Base-by-base conservation (phyloP, 352 stramenopile genomes). In the Phytopythium montanum region DNA sequence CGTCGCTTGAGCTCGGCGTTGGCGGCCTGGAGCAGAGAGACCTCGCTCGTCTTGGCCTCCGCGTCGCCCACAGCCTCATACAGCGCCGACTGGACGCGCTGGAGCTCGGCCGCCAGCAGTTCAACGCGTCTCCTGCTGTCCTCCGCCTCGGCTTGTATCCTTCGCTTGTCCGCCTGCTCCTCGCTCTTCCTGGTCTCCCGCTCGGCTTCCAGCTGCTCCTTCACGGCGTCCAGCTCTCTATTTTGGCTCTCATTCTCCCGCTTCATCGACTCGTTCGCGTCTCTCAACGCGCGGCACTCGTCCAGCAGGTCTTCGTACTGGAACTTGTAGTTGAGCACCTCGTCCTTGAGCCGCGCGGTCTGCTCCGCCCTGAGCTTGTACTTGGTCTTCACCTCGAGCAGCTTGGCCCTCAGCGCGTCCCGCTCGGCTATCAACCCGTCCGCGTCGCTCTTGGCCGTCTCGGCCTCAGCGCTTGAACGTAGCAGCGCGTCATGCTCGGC, bases 1-100 rank as follows among this genome's bases (percentile, higher is more conserved):
- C 75, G 48, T 14, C 68, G 42, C 14, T 69, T 56, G 4, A 90
- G 59, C 46, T 81, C 65, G 48, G 75, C 65, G 42, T 79, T 76
- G 46, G 55, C 65, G 5, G 55, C 50, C 16, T 61, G 38, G 18
- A 71, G 34, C 13, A 29, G 28, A n/a, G 61, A 28, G 23, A 85
- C 48, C 55, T 67, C 63, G 61, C 72, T 79, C 12, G 68, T 64
- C 56, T 81, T 77, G 19, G 74, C 64, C 0, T 50, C 70, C 16
- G 69, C 68, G 1, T 64, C 51, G 46, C 72, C 70, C 39, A 63
- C 64, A 5, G 62, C 28, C 6, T 51, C 33, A 23, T n/a, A 3
- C 60, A 67, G 26, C 29, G 64, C 23, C 19, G 44, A 49, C 4
- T 73, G 62, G 6, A 50, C 42, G 5, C 12, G 41, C 28, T 68